Evolutionary conservation across 2,329 filamentous ascomycete species (phyloP).

Genomic region (Corynespora cassiicola): DNA sequence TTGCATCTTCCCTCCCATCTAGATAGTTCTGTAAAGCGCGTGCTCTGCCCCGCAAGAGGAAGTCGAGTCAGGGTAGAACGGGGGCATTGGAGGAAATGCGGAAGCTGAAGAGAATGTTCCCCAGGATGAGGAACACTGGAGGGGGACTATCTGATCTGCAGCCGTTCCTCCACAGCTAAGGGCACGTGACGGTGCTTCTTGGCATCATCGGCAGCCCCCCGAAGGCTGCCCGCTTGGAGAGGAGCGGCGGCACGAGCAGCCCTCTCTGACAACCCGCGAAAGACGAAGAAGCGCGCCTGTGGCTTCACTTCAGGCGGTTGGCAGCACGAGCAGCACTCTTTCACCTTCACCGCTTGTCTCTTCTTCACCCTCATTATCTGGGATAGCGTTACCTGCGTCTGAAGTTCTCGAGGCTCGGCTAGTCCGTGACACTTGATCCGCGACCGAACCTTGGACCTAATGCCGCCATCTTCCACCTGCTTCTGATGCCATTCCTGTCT

Average conservation of each 20-base stretch:
- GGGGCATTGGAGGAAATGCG: not conserved
- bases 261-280: constrained; percentile 26
- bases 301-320: constrained; percentile 17
- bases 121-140: too few relatives aligned
- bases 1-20: constrained; percentile 6
- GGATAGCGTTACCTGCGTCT: constrained; percentile 22
- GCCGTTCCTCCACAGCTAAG: too few relatives aligned
- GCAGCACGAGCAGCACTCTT: constrained; percentile 11
- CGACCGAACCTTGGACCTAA: constrained; percentile 39
- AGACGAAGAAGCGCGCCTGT: constrained; percentile 23
- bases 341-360: constrained; percentile 15
- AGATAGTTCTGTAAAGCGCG: constrained; percentile 16
- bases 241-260: constrained; percentile 32
- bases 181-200: constrained; percentile 32
- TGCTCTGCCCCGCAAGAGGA: constrained; percentile 4
- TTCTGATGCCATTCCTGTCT: constrained; percentile 48
- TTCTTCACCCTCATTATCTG: constrained; percentile 15
- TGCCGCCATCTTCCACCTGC: constrained; percentile 39
- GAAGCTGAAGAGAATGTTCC: too few relatives aligned
- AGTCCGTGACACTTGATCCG: constrained; percentile 44
- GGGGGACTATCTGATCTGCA: too few relatives aligned
- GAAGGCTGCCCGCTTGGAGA: constrained; percentile 31
- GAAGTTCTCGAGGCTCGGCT: constrained; percentile 39
- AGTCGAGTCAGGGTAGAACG: too few relatives aligned
- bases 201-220: constrained; percentile 30